A percentile compares a stretch with the other conserved stretches of the same genome.
These are phyloP conservation scores for Geotrichum restrictum DNA, from an alignment of 1,139 yeast genomes.

Conservation along the genomic window DNA sequence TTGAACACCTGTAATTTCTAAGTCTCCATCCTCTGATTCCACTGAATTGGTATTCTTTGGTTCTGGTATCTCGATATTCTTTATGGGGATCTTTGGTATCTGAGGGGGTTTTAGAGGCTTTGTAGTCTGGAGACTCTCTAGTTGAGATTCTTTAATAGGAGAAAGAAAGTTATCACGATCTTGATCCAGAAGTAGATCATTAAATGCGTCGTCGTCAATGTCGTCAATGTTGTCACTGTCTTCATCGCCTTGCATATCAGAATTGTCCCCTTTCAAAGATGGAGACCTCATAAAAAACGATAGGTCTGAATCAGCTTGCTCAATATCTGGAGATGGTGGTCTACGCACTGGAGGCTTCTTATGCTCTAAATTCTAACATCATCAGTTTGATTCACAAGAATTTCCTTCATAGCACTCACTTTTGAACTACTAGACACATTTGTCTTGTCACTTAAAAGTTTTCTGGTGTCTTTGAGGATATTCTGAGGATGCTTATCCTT, in stretches of 20 bases:
- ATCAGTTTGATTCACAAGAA: too few relatives aligned
- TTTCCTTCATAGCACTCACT: background rate
- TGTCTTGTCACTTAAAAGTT: conserved; percentile 16
- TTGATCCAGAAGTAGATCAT: conserved; percentile 15
- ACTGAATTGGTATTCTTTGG: background rate
- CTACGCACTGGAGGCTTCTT: conserved; percentile 1
- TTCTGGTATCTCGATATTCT: background rate
- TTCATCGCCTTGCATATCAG: background rate
- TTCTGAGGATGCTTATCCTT: conserved; percentile 16
- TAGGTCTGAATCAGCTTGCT: conserved; percentile 15
- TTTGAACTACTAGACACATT: conserved; percentile 4
- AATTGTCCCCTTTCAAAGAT: background rate
- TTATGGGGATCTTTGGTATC: background rate
- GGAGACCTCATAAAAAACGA: conserved; percentile 16
- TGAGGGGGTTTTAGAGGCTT: background rate
- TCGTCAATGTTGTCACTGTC: background rate
- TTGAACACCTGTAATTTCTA: conserved; percentile 13
- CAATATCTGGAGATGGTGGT: conserved; percentile 1
- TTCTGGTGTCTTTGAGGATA: conserved; percentile 17
- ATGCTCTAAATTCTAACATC: too few relatives aligned
- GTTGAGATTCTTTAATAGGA: background rate
- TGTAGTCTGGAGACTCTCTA: background rate
- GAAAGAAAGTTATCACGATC: conserved; percentile 11
- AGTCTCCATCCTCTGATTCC: conserved; percentile 9
- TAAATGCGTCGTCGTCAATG: conserved; percentile 8